Conservation (phyloP, 768 basidiomycete genomes). For the Neoboletus magnificus region DNA sequence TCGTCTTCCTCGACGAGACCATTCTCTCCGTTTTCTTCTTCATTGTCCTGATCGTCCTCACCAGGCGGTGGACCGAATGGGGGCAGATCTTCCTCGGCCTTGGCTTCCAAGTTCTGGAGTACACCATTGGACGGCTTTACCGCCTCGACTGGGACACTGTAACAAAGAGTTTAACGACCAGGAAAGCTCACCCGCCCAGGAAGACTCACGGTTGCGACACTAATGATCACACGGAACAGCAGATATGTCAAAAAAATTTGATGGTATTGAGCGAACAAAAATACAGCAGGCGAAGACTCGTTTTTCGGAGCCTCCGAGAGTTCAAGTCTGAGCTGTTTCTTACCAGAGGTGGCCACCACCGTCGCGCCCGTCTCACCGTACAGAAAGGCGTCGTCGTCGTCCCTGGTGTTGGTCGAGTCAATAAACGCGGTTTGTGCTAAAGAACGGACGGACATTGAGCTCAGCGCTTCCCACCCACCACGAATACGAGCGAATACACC, state of each 20-base stretch:
- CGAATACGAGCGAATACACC: constrained; percentile 18
- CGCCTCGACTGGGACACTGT: constrained; percentile 41
- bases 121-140: constrained; percentile 46
- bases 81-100: constrained; percentile 35
- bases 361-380: constrained; percentile 55
- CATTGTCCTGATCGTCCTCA: constrained; percentile 27
- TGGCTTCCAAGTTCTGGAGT: constrained; percentile 48
- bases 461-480: constrained; percentile 18
- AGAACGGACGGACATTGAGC: constrained; percentile 30
- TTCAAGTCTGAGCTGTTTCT: constrained; percentile 34
- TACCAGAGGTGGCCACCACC: constrained; percentile 43
- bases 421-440: constrained; percentile 19
- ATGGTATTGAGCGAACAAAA: constrained; percentile 33
- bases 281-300: constrained; percentile 34
- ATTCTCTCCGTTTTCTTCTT: constrained; percentile 36
- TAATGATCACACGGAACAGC: constrained; percentile 41
- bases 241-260: constrained; percentile 41
- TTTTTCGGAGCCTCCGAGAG: constrained; percentile 23
- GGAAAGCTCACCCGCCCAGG: constrained; percentile 23
- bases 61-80: constrained; percentile 26
- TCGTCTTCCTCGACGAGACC: constrained; percentile 42
- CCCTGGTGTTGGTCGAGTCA: constrained; percentile 41
- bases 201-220: constrained; percentile 64
- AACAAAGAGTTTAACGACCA: constrained; percentile 20
- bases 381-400: constrained; percentile 80